These are phyloP conservation scores for Exophiala lecanii-corni DNA, from an alignment of 2,329 filamentous ascomycete species.

Conservation along the genomic window DNA sequence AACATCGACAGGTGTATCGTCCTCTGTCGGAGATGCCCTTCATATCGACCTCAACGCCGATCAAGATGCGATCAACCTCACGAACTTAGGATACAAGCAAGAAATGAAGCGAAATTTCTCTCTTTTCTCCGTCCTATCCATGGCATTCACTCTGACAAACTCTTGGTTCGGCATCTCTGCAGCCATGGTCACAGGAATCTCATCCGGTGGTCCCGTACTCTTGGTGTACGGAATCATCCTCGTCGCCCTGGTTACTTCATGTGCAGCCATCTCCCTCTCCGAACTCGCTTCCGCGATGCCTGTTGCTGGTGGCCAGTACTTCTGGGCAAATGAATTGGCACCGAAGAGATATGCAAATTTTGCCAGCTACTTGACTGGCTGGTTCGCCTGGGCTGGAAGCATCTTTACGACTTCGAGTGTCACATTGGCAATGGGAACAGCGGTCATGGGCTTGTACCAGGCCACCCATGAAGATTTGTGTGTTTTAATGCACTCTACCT, in stretches of 20 bases:
- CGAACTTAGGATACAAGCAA: constrained; percentile 49
- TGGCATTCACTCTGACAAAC: constrained; percentile 6
- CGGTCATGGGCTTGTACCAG: constrained; percentile 49
- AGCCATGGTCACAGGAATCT: constrained; percentile 6
- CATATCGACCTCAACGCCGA: too few relatives aligned
- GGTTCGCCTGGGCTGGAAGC: background rate
- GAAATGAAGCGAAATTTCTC: constrained; percentile 47
- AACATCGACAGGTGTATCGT: too few relatives aligned
- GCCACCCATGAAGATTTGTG: constrained; percentile 50
- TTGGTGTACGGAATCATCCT: background rate
- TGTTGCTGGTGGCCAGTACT: constrained; percentile 51
- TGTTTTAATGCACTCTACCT: too few relatives aligned
- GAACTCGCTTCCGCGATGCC: constrained; percentile 47
- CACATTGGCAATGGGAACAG: constrained; percentile 45
- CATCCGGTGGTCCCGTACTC: constrained; percentile 2
- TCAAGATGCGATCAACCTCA: too few relatives aligned
- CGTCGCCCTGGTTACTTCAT: background rate
- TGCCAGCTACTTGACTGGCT: background rate
- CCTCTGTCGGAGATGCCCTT: too few relatives aligned
- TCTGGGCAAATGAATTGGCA: background rate
- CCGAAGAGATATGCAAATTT: constrained; percentile 2
- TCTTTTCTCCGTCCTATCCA: constrained; percentile 39
- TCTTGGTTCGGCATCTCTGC: constrained; percentile 6
- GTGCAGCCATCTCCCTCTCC: constrained; percentile 36
- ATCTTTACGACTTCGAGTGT: constrained; percentile 32